Percentiles rank a stretch among this genome's conserved stretches.
Evolutionary conservation across 495 filamentous ascomycete species (phyloP).

Genomic region (Aspergillus ostianus): DNA sequence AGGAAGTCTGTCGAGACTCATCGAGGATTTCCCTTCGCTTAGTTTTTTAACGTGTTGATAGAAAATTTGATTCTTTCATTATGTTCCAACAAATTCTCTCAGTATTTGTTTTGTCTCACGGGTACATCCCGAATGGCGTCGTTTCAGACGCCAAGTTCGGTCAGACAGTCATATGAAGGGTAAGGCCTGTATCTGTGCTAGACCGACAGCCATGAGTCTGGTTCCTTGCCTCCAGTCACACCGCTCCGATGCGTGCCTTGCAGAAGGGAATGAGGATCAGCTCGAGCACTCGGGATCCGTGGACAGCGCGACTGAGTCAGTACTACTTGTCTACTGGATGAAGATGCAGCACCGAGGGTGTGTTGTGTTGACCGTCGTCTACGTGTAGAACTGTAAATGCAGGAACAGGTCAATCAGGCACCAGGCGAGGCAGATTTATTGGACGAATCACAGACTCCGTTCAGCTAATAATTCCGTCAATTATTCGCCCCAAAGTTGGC

Average conservation of each 20-base stretch:
- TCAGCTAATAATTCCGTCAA: not conserved
- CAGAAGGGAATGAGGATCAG: not conserved
- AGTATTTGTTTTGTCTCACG: too few species aligned
- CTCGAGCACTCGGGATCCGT: not conserved
- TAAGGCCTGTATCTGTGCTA: too few species aligned
- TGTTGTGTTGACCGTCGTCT: too few species aligned
- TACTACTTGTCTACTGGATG: too few species aligned
- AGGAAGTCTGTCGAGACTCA: not conserved
- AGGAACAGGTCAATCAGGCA: not conserved
- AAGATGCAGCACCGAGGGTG: too few species aligned
- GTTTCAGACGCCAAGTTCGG: too few species aligned
- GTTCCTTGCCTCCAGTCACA: not conserved
- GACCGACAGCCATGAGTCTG: too few species aligned
- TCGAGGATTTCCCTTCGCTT: not conserved
- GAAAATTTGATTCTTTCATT: not conserved
- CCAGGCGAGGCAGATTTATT: not conserved
- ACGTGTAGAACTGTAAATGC: not conserved
- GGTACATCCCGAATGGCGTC: too few species aligned
- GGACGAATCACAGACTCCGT: not conserved
- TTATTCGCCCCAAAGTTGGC: slow-evolving; percentile 2
- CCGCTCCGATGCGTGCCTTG: not conserved
- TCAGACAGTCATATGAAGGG: too few species aligned
- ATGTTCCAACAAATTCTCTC: too few species aligned
- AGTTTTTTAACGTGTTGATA: not conserved
- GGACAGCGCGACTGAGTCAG: not conserved